Conservation (phyloP, 129 eudicot genomes). For the Silybum marianum region DNA sequence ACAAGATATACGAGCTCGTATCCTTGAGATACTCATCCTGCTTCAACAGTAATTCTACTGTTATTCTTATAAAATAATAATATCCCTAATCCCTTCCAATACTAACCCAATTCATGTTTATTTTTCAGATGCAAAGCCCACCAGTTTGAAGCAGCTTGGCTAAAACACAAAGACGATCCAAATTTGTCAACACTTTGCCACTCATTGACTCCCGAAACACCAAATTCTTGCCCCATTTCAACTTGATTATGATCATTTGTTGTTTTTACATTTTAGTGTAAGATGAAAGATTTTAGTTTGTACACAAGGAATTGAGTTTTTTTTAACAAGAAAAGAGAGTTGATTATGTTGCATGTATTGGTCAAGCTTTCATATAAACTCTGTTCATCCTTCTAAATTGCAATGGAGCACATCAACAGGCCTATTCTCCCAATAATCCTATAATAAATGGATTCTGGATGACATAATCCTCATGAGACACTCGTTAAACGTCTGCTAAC, state of each 20-base stretch:
- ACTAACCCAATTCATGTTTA: not conserved
- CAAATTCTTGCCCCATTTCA: constrained; percentile 20
- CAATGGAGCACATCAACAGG: not conserved
- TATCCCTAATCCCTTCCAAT: not conserved
- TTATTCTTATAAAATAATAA: not conserved
- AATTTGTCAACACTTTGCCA: constrained; percentile 53
- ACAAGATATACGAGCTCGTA: constrained; percentile 60
- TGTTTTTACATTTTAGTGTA: not conserved
- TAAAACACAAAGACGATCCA: constrained; percentile 75
- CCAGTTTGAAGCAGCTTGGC: constrained; percentile 78
- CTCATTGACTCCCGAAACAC: constrained; percentile 23
- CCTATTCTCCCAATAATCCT: not conserved
- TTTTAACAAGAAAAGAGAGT: not conserved
- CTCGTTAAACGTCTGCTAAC: too few species aligned
- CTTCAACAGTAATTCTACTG: constrained; percentile 50
- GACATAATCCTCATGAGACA: too few species aligned
- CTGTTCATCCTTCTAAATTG: not conserved
- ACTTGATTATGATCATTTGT: not conserved
- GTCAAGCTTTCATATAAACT: not conserved
- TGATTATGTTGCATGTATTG: not conserved
- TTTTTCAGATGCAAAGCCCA: constrained; percentile 64
- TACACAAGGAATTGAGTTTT: not conserved
- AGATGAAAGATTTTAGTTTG: not conserved
- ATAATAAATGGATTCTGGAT: not conserved
- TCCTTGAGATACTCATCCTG: constrained; percentile 54